These are phyloP conservation scores for Trichoderma atrobrunneum DNA, from an alignment of 2,329 filamentous ascomycete species.

Conservation along the genomic window DNA sequence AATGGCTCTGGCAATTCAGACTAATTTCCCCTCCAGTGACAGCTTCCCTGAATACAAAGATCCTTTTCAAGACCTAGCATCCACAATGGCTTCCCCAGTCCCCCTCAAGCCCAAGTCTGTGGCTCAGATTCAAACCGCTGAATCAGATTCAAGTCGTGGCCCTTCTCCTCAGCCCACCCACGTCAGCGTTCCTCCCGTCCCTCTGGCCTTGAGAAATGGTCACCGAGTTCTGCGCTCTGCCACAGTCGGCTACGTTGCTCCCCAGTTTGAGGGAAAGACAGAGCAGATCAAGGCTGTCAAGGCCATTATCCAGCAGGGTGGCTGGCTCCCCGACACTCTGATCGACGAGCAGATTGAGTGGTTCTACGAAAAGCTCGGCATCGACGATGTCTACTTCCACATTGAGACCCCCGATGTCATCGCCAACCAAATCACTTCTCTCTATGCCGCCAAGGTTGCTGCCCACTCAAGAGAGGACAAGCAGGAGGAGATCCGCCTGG, in stretches of 20 bases:
- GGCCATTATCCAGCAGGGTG: constrained; percentile 71
- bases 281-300: constrained; percentile 92
- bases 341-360: constrained; percentile 84
- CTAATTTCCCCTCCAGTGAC: constrained; percentile 41
- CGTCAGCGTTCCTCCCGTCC: constrained; percentile 65
- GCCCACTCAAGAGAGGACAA: constrained; percentile 92
- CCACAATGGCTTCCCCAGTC: constrained; percentile 31
- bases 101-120: constrained; percentile 41
- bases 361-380: constrained; percentile 98
- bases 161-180: constrained; percentile 89
- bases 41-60: constrained; percentile 47
- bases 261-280: constrained; percentile 87
- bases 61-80: constrained; percentile 32
- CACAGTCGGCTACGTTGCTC: constrained; percentile 90
- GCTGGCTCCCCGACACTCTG: constrained; percentile 81
- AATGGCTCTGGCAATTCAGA: constrained; percentile 20
- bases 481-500: constrained; percentile 87
- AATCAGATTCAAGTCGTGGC: constrained; percentile 52
- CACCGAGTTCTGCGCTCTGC: constrained; percentile 80
- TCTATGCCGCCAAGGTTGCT: constrained; percentile 95
- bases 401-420: constrained; percentile 84
- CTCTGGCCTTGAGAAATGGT: constrained; percentile 51
- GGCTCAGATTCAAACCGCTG: constrained; percentile 40
- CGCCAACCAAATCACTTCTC: constrained; percentile 88
- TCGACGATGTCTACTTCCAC: constrained; percentile 97